Base-by-base conservation (phyloP, 2,329 filamentous ascomycete species). In the Gaeumannomyces sp. region DNA sequence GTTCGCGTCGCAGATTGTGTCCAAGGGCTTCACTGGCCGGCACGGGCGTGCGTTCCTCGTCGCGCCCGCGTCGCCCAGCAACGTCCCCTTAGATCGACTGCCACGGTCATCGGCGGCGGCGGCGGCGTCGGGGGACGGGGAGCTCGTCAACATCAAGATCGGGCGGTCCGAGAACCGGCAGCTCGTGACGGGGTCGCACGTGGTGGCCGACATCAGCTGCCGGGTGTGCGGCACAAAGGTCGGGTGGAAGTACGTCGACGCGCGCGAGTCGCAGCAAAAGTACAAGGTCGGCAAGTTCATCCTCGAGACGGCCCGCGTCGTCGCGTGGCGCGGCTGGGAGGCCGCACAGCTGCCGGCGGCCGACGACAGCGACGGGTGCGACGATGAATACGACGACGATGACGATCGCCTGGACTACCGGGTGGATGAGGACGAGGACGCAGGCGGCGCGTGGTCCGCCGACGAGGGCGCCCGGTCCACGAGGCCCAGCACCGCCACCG, bases 221-320 rank as follows among this genome's bases (percentile, higher is more conserved):
- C 72, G 72, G 13, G 76, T 82, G 31, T 90, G 87, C 73, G 75
- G 76, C 31, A 77, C 76, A 63, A 84, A 84, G 69, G 72, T 90
- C 11, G 87, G 87, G 25, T 90, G 87, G 87, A 89, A 89, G 73
- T 90, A 90, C 70, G 79, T 89, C 59, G 84, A 87, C 72, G 86
- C 87, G 1, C 81, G 80, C 66, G 84, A 89, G 69, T 71, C 77
- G 64, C 75, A 78, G 60, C 87, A 89, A 73, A 81, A 80, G 71
- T 90, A 90, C 78, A 90, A 90, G 74, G 79, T 89, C 62, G 86
- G 86, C 69, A 89, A 89, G 73, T 89, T 85, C 72, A 89, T 89
- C 35, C 73, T 90, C 56, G 87, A 90, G 76, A 85, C 82, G 56
- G 81, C 83, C 72, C 77, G 84, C 64, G 82, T 88, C 22, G 78